Conservation (phyloP, 2,329 filamentous ascomycete genomes). For the Colletotrichum lini region DNA sequence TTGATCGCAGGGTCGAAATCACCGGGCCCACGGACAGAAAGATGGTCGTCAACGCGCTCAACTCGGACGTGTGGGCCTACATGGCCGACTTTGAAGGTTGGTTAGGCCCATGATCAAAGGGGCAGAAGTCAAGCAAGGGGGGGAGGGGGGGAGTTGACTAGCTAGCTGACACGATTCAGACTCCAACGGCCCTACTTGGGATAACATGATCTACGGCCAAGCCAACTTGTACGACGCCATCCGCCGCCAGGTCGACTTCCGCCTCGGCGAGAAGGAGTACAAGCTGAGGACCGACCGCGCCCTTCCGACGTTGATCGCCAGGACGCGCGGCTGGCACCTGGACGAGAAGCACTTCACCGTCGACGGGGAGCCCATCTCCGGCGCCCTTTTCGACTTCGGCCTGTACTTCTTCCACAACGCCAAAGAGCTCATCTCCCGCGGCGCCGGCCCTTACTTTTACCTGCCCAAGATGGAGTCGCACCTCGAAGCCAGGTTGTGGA, state of each 20-base stretch:
- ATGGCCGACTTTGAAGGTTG: conserved; percentile 87
- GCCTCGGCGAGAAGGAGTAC: conserved; percentile 89
- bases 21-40: conserved; percentile 92
- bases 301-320: conserved; percentile 85
- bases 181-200: conserved; percentile 90
- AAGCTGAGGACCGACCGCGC: conserved; percentile 88
- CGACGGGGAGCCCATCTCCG: conserved; percentile 89
- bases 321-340: conserved; percentile 90
- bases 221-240: conserved; percentile 93
- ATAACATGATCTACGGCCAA: conserved; percentile 95
- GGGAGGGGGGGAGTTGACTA: not conserved
- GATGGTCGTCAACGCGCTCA: conserved; percentile 94
- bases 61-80: conserved; percentile 92
- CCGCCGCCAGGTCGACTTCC: conserved; percentile 89
- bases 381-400: conserved; percentile 89
- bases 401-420: conserved; percentile 97
- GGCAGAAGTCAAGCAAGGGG: too few relatives aligned
- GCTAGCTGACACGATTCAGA: conserved; percentile 58
- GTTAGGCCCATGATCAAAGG: accelerated
- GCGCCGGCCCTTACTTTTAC: conserved; percentile 90
- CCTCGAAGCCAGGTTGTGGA: conserved; percentile 91
- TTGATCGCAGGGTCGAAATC: conserved; percentile 90
- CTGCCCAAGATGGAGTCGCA: conserved; percentile 94
- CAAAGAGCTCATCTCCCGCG: conserved; percentile 81
- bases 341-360: conserved; percentile 95